Base-by-base conservation (phyloP, 2,329 filamentous ascomycete species). In the Mariannaea elegans region DNA sequence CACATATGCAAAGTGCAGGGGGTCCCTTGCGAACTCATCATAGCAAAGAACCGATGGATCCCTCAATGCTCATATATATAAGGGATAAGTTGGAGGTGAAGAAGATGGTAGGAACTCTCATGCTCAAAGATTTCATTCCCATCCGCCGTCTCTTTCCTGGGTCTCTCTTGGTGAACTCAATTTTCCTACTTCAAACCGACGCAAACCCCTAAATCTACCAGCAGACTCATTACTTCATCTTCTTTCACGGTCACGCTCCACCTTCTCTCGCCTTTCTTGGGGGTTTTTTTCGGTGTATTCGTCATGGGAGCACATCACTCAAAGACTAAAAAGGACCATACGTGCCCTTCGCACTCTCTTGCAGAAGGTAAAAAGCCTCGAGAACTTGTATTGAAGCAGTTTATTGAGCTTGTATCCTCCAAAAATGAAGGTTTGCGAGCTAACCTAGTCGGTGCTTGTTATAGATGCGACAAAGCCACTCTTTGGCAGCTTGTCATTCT, bases 401-500 rank as follows among this genome's bases (percentile, higher is more conserved):
- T n/a, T 29, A 24, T 19, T 2, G 9, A 29, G 9, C 13, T 12
- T 29, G 23, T 5, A 19, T 23, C 10, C 3, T n/a, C 4, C 16
- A 14, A n/a, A 7, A 2, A 8, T 27, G 19, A 18, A 3, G 6
- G 14, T 16, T 13, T 3, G 24, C 39, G 7, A 24, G 13, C 10
- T 18, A 10, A 24, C 32, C 12, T 4, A 5, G 23, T 13, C 27
- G 19, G 9, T 27, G 2, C 3, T n/a, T 8, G 19, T 29, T 3
- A 0, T 12, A 67, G 65, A 65, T 61, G 63, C 65, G 0, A 42
- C 63, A 12, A 45, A 63, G 5, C 56, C 60, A 1, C 12, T 69
- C 1, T 41, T 51, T 1, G 64, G 63, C 3, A 31, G 12, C 27
- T 46, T 59, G 3, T 56, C 34, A 1, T 69, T 69, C 10, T 60